Evolutionary conservation across 441 rosid genomes (phyloP).

Genomic region (Euphorbia celastroides): DNA sequence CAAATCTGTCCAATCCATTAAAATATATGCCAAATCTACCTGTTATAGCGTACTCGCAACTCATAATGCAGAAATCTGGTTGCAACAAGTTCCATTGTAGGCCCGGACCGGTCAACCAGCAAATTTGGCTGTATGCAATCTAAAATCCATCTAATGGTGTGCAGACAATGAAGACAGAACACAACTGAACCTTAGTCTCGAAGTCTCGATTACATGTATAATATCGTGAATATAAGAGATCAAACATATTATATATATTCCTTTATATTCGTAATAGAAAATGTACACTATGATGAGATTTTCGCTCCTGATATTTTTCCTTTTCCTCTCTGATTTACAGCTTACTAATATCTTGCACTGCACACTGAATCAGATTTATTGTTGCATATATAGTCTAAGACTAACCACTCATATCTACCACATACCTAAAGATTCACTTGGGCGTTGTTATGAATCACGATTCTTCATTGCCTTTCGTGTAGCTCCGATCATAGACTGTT

Average conservation of each 20-base stretch:
- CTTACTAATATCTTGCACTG: slow-evolving; percentile 3
- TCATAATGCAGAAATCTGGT: no score
- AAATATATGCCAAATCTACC: background rate
- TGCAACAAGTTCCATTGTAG: no score
- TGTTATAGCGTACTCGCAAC: no score
- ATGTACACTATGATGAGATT: background rate
- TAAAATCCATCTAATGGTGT: no score
- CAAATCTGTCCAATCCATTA: background rate
- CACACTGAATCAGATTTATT: slow-evolving; percentile 11
- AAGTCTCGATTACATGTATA: background rate
- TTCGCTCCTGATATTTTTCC: background rate
- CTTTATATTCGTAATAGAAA: background rate
- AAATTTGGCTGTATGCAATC: no score
- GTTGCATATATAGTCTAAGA: slow-evolving; percentile 20
- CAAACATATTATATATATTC: background rate
- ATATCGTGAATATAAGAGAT: background rate
- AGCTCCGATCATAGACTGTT: slow-evolving; percentile 46
- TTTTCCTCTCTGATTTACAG: slow-evolving; percentile 20
- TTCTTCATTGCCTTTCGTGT: slow-evolving; percentile 16
- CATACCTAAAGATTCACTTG: slow-evolving; percentile 16
- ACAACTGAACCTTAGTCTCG: background rate
- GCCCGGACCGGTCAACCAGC: no score
- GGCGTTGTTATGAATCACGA: slow-evolving; percentile 16
- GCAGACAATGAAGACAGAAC: background rate
- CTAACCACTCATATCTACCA: slow-evolving; percentile 22